phyloP scores from a whole-genome alignment of 345 rosid genomes.

The Populus euphratica region DNA sequence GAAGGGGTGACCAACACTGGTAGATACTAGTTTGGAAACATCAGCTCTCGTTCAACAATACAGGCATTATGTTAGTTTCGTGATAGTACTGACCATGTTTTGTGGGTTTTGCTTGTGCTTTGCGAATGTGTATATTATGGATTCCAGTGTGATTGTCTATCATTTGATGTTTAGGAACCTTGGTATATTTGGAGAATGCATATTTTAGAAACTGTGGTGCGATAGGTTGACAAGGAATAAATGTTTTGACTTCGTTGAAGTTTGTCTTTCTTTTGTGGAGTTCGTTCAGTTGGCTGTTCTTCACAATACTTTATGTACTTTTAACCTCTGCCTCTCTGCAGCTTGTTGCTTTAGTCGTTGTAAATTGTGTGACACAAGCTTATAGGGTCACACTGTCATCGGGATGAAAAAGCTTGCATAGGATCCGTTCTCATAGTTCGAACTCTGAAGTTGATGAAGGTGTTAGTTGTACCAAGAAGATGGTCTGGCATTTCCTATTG shows the following conservation, averaged over 20 bases:
- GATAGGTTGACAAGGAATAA: constrained; percentile 11
- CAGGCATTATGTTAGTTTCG: constrained; percentile 21
- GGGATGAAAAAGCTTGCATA: no score
- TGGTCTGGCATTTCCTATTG: no score
- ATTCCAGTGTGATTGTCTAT: constrained; percentile 16
- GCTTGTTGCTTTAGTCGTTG: no score
- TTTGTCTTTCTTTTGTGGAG: not conserved
- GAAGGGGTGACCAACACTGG: not conserved
- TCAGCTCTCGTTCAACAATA: constrained; percentile 8
- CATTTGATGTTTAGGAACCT: constrained; percentile 7
- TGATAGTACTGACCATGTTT: constrained; percentile 23
- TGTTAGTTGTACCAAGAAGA: no score
- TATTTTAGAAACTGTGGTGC: constrained; percentile 13
- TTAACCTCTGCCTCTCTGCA: no score
- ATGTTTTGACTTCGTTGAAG: not conserved
- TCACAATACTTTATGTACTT: not conserved
- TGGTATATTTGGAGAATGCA: constrained; percentile 18
- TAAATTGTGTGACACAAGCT: no score
- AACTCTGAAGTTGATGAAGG: no score
- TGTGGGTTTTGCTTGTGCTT: constrained; percentile 27
- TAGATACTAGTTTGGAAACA: constrained; percentile 24
- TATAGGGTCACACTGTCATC: no score
- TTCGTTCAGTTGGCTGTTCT: not conserved
- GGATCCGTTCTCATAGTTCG: no score
- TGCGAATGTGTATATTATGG: constrained; percentile 22